Evolutionary conservation across 192 early-diverging fungal species (phyloP).

Genomic region (Podila clonocystis): DNA sequence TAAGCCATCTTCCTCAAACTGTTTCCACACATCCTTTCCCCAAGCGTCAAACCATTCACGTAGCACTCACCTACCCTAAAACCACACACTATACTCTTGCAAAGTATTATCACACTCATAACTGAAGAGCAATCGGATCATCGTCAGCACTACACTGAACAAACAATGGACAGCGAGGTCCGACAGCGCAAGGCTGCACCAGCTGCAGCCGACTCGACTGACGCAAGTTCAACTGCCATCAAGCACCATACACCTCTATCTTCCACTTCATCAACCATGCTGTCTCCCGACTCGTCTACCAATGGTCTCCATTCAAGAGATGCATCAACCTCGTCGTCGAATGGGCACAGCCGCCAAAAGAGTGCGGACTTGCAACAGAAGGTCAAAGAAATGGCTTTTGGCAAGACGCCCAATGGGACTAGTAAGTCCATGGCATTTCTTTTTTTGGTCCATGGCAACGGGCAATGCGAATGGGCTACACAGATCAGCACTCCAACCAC

Average conservation of each 20-base stretch:
- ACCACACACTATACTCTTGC: no score
- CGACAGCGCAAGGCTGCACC: conserved; percentile 27
- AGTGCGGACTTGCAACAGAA: conserved; percentile 9
- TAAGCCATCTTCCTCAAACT: no score
- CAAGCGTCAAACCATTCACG: no score
- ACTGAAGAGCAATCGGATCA: no score
- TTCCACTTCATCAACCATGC: background rate
- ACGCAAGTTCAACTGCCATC: conserved; percentile 26
- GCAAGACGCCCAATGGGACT: conserved; percentile 44
- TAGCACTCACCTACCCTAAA: no score
- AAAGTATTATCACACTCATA: no score
- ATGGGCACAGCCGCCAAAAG: background rate
- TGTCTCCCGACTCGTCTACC: background rate
- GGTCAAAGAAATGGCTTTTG: conserved; percentile 22
- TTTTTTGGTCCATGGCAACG: background rate
- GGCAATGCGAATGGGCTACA: no score
- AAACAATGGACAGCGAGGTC: conserved; percentile 34
- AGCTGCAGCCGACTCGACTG: background rate
- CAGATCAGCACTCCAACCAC: no score
- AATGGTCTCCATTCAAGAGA: background rate
- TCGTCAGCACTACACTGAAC: no score
- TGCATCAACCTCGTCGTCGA: no score
- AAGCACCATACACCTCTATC: conserved; percentile 9
- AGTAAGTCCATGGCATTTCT: conserved; percentile 19
- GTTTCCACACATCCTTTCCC: no score